Evolutionary conservation across 345 rosid species (phyloP).

Genomic region (Eutrema heterophyllum): DNA sequence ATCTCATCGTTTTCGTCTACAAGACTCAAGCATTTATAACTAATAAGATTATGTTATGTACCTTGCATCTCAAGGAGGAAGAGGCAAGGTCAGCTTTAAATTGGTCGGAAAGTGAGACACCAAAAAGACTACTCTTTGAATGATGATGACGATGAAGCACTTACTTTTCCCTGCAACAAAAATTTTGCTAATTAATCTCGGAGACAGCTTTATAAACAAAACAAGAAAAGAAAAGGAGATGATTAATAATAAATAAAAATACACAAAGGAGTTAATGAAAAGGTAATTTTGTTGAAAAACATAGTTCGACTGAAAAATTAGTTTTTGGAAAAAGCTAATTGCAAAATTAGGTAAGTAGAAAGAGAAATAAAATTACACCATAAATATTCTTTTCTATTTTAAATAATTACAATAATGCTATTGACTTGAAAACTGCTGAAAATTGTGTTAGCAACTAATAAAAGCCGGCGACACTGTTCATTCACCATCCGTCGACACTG

Average conservation of each 20-base stretch:
- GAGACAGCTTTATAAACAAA: neutral
- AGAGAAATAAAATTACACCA: too few relatives aligned
- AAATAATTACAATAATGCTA: too few relatives aligned
- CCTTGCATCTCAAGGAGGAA: slow-evolving; percentile 67
- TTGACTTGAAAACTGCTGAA: too few relatives aligned
- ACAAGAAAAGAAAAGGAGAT: neutral
- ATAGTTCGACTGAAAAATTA: too few relatives aligned
- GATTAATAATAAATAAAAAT: neutral
- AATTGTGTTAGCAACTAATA: too few relatives aligned
- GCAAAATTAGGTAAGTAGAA: too few relatives aligned
- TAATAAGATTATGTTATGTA: slow-evolving; percentile 1
- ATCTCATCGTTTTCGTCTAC: neutral
- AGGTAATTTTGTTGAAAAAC: too few relatives aligned
- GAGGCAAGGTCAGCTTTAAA: slow-evolving; percentile 46
- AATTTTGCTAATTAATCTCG: neutral
- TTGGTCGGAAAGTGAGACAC: slow-evolving; percentile 63
- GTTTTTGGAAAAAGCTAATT: too few relatives aligned
- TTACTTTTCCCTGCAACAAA: slow-evolving; percentile 50
- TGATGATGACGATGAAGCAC: slow-evolving; percentile 40
- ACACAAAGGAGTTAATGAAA: neutral
- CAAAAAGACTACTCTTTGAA: slow-evolving; percentile 69
- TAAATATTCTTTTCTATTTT: too few relatives aligned
- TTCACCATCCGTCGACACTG: too few relatives aligned
- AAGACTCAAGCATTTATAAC: neutral
- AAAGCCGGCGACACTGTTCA: too few relatives aligned